A percentile compares a stretch with the other conserved stretches of the same genome.
Evolutionary conservation across 306 rosid genomes (phyloP).

Genomic region (Alnus glutinosa): DNA sequence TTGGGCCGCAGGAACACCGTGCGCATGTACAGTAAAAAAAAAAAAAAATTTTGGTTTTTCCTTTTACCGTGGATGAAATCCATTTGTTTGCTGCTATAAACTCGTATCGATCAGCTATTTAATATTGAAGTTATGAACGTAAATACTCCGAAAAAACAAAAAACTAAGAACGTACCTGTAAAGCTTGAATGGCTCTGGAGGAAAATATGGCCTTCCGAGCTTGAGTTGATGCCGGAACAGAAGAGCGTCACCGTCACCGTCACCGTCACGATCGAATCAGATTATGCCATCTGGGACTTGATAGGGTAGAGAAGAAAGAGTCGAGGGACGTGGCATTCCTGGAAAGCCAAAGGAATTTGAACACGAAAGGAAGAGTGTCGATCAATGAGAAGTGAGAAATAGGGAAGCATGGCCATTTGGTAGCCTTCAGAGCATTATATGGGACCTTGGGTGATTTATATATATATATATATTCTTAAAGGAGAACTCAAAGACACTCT

Average conservation of each 20-base stretch:
- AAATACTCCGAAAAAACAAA: too few relatives aligned
- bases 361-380: not conserved
- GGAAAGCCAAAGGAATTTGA: not conserved
- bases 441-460: not conserved
- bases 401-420: constrained; percentile 1
- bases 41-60: not conserved
- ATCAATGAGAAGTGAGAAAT: not conserved
- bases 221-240: not conserved
- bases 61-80: not conserved
- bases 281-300: not conserved
- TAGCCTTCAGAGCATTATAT: not conserved
- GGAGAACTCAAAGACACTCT: not conserved
- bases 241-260: too few relatives aligned
- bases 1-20: not conserved
- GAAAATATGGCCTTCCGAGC: not conserved
- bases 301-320: not conserved
- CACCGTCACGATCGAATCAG: not conserved
- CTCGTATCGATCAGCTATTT: not conserved
- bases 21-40: not conserved
- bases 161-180: not conserved
- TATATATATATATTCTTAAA: not conserved
- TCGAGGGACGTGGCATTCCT: not conserved
- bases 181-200: not conserved
- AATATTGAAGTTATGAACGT: too few relatives aligned
- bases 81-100: too few relatives aligned